Base-by-base conservation (phyloP, 2,329 filamentous ascomycete genomes). In the Geosmithia flava region DNA sequence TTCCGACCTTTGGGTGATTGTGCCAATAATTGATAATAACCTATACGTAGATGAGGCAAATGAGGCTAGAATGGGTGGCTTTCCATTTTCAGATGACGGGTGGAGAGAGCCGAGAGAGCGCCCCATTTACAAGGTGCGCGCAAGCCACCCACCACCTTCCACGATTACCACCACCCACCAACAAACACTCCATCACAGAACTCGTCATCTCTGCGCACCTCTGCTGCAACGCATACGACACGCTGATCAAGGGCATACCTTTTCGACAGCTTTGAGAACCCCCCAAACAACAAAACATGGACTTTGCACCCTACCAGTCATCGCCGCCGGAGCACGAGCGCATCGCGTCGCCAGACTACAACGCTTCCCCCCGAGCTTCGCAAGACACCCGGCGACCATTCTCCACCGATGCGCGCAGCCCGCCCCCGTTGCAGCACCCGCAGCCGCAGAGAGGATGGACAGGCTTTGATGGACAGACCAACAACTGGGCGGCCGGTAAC, bases 271-370 rank as follows among this genome's bases (percentile, higher is more conserved):
- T n/a, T 16, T n/a, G 7, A 42, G 5, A 45, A 20, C 10, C 20
- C 17, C n/a, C 7, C 7, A 3, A 5, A 37, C 20, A n/a, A 15
- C 16, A 33, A 42, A 13, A 57, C 49, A 93, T 93, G 86, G 87
- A 96, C 70, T 98, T 97, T 64, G 93, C 93, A 44, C 93, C 93
- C 39, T 98, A 97, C 69, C 93, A 97, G 71, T 91, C 91, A 65
- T 85, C 85, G 45, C 85, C 85, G 16, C 93, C 93, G 10, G 90
- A 97, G 69, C 76, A 84, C 57, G 80, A 81, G 55, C 87, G 91
- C 59, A 81, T 85, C 47, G 76, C 89, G 62, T 94, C 87, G 19
- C 87, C 89, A 47, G 67, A 68, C 53, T 59, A 59, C 51, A 29
- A 48, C 41, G 57, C 68, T 10, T 79, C 75, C 27, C 76, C 77